Base-by-base conservation (phyloP, 2,329 filamentous ascomycete genomes). In the Xylariaceae sp. region DNA sequence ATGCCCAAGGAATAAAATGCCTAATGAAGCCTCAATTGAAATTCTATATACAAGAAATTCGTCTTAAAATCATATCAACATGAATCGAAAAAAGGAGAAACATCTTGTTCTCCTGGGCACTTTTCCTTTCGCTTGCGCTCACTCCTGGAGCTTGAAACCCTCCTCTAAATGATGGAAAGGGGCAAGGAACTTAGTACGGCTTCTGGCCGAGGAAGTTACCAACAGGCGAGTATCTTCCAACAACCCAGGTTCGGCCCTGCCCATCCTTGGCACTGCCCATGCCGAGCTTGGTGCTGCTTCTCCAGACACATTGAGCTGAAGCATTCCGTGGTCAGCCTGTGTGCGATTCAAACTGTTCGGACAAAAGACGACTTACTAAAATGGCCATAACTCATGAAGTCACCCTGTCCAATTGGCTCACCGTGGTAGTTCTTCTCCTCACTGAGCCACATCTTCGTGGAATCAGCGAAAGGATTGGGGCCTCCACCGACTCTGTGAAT, bases 341-440 rank as follows among this genome's bases (percentile, higher is more conserved):
- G 9, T n/a, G 37, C 17, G 13, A 11, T 45, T 51, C 10, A 45
- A 17, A 10, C 4, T 9, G 51, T 30, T 6, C 4, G 37, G 11
- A 11, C 3, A 13, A 44, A 4, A n/a, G 10, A 42, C 13, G 7
- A 64, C 70, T 66, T 64, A 72, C 69, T 72, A 49, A 71, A 74
- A 61, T 74, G 73, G 1, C 71, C 73, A 42, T 72, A 74, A 0
- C 62, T 65, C 45, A 55, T 63, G 45, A 74, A 72, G 54, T 74
- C 59, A 4, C 72, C 73, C 55, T 73, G 68, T 1, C 69, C 70
- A 55, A 74, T 72, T 37, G 66, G 65, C 64, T 74, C 67, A 4
- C 69, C 71, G 54, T 70, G 65, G 62, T 74, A 75, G 39, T 68
- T 65, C 56, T 68, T 67, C 57, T 66, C 68, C 64, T 75, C 73